Base-by-base conservation (phyloP, 2,329 filamentous ascomycete genomes). In the Colletotrichum sp. region DNA sequence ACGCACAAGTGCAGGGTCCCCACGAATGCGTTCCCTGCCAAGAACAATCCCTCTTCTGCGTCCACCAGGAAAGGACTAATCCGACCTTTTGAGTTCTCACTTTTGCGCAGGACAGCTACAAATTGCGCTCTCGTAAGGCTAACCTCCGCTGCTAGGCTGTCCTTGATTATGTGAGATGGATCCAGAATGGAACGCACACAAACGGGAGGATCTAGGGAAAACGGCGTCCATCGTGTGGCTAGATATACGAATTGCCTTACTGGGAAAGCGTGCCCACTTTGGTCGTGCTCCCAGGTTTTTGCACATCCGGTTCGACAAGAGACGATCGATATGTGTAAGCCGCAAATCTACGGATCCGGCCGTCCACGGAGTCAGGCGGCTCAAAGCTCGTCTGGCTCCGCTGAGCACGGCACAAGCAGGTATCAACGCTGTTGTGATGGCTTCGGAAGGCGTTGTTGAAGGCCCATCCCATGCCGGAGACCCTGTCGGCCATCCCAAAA, bases 231-330 rank as follows among this genome's bases (percentile, higher is more conserved):
- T 68, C 26, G 32, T 57, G 8, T 74, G 74, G 74, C 59, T 44
- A 60, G 59, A 60, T 62, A 52, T 76, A 76, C 74, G 74, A 76
- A 36, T 69, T 74, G 13, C 70, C 74, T 4, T 10, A 52, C 34
- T 26, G n/a, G 65, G 65, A 69, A 62, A 65, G 18, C 22, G 55
- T 65, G 39, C 16, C 39, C 39, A 74, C 34, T 32, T 60, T 36
- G 59, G 74, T 39, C 32, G 59, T 52, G 36, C 28, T 36, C 22
- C 15, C 34, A 48, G 28, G 8, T 65, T 44, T 15, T n/a, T 57
- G 32, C 15, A 34, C 64, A 44, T 8, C 34, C 39, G 22, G 52
- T 52, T 66, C 70, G 57, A 68, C n/a, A 48, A 36, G 26, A 36
- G 8, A 44, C 32, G 44, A 24, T 64, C 34, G 32, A 16, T 34